Evolutionary conservation across 306 rosid genomes (phyloP).

Genomic region (Cucumis sativus): Cucumber_9930_V3 NC_026659.2:3931001-3931500

Average conservation of each 20-base stretch:
- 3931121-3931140: constrained; percentile 3
- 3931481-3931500: background rate
- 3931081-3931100: constrained; percentile 8
- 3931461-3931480: background rate
- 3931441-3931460: background rate
- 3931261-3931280: constrained; percentile 24
- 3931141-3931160: background rate
- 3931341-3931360: too few species aligned
- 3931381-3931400: background rate
- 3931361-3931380: background rate
- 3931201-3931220: constrained; percentile 13
- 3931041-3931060: constrained; percentile 11
- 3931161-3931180: background rate
- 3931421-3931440: background rate
- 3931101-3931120: constrained; percentile 11
- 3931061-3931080: constrained; percentile 11
- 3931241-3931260: constrained; percentile 18
- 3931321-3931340: too few species aligned
- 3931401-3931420: background rate
- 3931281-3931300: too few species aligned
- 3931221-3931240: constrained; percentile 23
- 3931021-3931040: constrained; percentile 3
- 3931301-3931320: too few species aligned
- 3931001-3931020: constrained; percentile 14
- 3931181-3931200: constrained; percentile 15